Evolutionary conservation across 768 basidiomycete species (phyloP), one percentile per base, ranked within the genome.

Genomic region (Boletus subcaerulescens): DNA sequence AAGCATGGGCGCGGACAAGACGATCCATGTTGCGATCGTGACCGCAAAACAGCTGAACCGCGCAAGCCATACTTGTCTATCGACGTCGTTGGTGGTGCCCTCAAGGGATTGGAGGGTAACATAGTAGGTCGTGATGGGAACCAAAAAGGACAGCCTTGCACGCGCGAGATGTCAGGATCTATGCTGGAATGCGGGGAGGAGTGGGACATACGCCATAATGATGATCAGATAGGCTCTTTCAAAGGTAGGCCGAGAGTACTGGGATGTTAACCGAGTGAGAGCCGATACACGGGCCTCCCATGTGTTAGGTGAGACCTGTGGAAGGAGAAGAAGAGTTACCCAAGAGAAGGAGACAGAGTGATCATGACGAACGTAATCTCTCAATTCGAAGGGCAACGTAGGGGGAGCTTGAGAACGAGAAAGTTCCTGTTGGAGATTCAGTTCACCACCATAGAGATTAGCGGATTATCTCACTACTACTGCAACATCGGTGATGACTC

Each of bases 241-340:
- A 53, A 83, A 67, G 14, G 64, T 53, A 7, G 77, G 78, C 47
- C 76, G 75, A 59, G 74, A 69, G 60, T 76, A 80, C 7, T 69
- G 73, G 13, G 71, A 69, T 15, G 73, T 71, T 29, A 74, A 56
- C 18, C 61, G 61, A 7, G 68, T 63, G 41, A 82, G 71, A 11
- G 68, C 61, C 29, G 73, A 67, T 33, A 81, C 52, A 31, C 82
- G 75, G 10, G 60, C 60, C 33, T 67, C 71, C 82, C 81, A 83
- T 6, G 68, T 69, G 46, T 76, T 76, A 5, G 70, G 67, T 6
- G 74, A 63, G 53, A 81, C 68, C 77, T 82, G 44, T 32, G 12
- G 22, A 36, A 24, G 7, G 42, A 33, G 31, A 24, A 4, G 45
- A 45, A 39, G 14, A 45, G 52, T 29, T 7, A 13, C 20, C 36